These are phyloP conservation scores for Torulaspora franciscae DNA, from an alignment of 805 yeast genomes.

Conservation along the genomic window DNA sequence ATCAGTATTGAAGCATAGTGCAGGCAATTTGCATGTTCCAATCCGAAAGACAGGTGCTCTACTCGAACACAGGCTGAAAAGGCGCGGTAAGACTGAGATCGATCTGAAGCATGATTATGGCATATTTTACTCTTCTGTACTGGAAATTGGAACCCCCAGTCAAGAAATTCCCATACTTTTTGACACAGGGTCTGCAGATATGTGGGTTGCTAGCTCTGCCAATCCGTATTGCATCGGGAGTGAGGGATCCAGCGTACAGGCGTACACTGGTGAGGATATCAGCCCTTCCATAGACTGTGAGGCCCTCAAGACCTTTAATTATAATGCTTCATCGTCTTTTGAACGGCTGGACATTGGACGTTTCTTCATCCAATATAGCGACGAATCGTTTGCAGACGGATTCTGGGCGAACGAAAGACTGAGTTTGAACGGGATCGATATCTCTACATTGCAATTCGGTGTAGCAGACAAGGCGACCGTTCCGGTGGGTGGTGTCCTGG, in stretches of 20 bases:
- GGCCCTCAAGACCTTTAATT: constrained; percentile 17
- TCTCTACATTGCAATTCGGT: constrained; percentile 57
- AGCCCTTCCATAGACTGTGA: constrained; percentile 23
- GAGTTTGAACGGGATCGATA: constrained; percentile 42
- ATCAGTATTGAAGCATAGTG: not conserved
- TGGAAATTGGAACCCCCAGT: constrained; percentile 41
- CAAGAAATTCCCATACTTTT: constrained; percentile 41
- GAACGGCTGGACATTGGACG: constrained; percentile 16
- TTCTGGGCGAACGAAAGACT: constrained; percentile 61
- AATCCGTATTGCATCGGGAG: constrained; percentile 30
- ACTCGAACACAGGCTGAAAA: not conserved
- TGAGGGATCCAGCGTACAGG: constrained; percentile 2
- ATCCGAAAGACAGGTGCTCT: not conserved
- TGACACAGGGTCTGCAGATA: constrained; percentile 49
- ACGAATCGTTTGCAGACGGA: constrained; percentile 47
- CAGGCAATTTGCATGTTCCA: constrained; percentile 6
- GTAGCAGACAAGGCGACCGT: constrained; percentile 57
- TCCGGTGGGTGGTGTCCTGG: constrained; percentile 53
- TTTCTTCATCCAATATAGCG: constrained; percentile 45
- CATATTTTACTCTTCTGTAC: constrained; percentile 29
- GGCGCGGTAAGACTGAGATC: constrained; percentile 4
- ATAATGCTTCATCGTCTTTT: constrained; percentile 16
- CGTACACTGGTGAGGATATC: constrained; percentile 15
- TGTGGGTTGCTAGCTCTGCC: constrained; percentile 42
- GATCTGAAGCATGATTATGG: constrained; percentile 17